Evolutionary conservation across 2,329 filamentous ascomycete species (phyloP).

Genomic region (Ascocoryne sarcoides): DNA sequence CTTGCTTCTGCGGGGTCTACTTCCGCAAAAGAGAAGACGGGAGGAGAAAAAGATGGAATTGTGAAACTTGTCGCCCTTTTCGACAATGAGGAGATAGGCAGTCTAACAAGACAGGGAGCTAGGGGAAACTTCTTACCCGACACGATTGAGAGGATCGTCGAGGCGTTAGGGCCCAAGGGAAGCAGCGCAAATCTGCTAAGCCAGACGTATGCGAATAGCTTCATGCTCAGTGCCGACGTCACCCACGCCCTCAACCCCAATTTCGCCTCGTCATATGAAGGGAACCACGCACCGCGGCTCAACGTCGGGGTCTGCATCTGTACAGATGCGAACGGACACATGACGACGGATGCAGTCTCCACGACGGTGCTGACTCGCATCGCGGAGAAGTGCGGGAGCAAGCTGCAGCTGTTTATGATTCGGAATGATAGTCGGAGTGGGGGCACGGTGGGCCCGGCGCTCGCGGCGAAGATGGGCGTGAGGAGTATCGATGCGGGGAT

Average conservation of each 20-base stretch:
- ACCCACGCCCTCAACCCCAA: conserved; percentile 93
- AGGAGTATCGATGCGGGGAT: conserved; percentile 81
- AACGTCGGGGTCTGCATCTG: conserved; percentile 80
- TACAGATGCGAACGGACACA: conserved; percentile 83
- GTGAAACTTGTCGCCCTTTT: conserved; percentile 92
- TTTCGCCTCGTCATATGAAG: conserved; percentile 75
- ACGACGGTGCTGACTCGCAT: conserved; percentile 72
- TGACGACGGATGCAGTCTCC: conserved; percentile 87
- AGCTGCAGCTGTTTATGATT: conserved; percentile 86
- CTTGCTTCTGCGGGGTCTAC: conserved; percentile 55
- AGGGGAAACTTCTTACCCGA: conserved; percentile 78
- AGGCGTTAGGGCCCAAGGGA: conserved; percentile 45
- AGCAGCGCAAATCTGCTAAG: conserved; percentile 55
- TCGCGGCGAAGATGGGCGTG: conserved; percentile 72
- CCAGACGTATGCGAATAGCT: conserved; percentile 83
- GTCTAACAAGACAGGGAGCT: conserved; percentile 81
- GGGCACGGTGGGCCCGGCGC: conserved; percentile 90
- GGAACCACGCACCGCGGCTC: conserved; percentile 76
- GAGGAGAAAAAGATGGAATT: conserved; percentile 52
- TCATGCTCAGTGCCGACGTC: conserved; percentile 87
- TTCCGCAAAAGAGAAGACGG: no score
- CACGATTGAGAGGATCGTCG: conserved; percentile 72
- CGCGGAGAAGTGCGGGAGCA: conserved; percentile 62
- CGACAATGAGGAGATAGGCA: conserved; percentile 95
- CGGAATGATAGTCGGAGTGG: conserved; percentile 83